Percentiles rank a stretch among this genome's conserved stretches.
These are phyloP conservation scores for Mollisiaceae sp. DNA, from an alignment of 2,329 filamentous ascomycete species.

Conservation along the genomic window DNA sequence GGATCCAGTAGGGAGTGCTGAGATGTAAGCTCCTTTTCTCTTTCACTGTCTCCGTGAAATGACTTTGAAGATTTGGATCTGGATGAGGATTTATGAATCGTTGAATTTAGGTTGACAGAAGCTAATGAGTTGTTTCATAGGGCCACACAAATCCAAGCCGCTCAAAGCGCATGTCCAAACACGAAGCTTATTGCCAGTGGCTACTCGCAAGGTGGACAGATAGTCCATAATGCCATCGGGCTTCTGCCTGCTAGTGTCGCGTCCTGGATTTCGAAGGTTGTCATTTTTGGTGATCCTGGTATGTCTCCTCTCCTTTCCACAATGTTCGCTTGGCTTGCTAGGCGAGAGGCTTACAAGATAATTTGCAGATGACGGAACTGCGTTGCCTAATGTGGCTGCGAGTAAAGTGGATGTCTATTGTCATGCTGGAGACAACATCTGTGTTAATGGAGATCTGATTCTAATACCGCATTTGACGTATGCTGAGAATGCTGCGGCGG, in stretches of 20 bases:
- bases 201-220: conserved; percentile 51
- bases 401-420: conserved; percentile 51
- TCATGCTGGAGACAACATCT: conserved; percentile 56
- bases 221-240: conserved; percentile 49
- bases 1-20: conserved; percentile 32
- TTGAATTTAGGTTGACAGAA: too few species aligned
- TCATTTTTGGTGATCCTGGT: conserved; percentile 51
- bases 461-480: conserved; percentile 50
- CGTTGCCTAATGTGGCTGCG: conserved; percentile 34
- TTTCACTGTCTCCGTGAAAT: conserved; percentile 3
- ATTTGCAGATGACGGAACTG: conserved; percentile 29
- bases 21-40: conserved; percentile 33
- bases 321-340: background rate
- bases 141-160: conserved; percentile 42
- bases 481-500: conserved; percentile 43
- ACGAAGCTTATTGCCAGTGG: conserved; percentile 48
- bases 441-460: conserved; percentile 50
- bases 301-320: conserved; percentile 31
- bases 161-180: conserved; percentile 44
- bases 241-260: conserved; percentile 39
- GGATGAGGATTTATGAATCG: background rate
- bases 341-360: background rate
- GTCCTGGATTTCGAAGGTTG: conserved; percentile 46
- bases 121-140: conserved; percentile 14
- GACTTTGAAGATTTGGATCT: background rate